A percentile compares a stretch with the other conserved stretches of the same genome.
Conservation (phyloP, 768 basidiomycete genomes). For the Mycena crocata region DNA sequence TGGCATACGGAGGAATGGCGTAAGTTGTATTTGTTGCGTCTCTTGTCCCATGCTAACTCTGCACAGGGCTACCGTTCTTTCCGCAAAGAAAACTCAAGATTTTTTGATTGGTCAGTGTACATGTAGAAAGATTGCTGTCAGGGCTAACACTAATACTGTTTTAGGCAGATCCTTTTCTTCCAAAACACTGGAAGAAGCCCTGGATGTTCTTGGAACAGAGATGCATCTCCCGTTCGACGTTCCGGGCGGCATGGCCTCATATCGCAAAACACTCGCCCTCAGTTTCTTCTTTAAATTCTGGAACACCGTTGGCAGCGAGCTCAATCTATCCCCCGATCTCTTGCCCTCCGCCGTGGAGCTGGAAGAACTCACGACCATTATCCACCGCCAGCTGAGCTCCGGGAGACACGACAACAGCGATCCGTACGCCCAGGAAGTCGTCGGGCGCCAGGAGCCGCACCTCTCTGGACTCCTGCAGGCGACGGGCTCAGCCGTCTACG, state of each 20-base stretch:
- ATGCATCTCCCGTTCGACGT: conserved; percentile 36
- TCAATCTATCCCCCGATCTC: conserved; percentile 26
- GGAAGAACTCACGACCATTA: conserved; percentile 24
- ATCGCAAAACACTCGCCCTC: conserved; percentile 36
- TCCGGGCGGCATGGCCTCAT: conserved; percentile 35
- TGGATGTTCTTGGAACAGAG: conserved; percentile 28
- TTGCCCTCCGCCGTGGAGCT: conserved; percentile 18
- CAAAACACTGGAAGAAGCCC: conserved; percentile 31
- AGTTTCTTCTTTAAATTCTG: conserved; percentile 39
- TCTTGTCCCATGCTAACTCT: not conserved
- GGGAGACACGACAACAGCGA: conserved; percentile 33
- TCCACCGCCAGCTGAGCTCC: conserved; percentile 31
- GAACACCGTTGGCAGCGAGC: conserved; percentile 29
- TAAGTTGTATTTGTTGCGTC: not conserved
- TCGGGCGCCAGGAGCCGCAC: conserved; percentile 34
- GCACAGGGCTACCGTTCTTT: conserved; percentile 27
- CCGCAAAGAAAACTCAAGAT: conserved; percentile 26
- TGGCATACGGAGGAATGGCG: conserved; percentile 37
- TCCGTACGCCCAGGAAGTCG: conserved; percentile 35
- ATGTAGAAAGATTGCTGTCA: no score
- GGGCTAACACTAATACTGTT: no score
- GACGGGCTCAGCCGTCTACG: conserved; percentile 34
- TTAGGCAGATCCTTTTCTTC: conserved; percentile 28
- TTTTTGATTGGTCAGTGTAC: conserved; percentile 23
- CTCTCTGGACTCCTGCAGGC: conserved; percentile 33